Evolutionary conservation across 1,284 basidiomycete species (phyloP).

Genomic region (Cryptococcus neoformans): DNA sequence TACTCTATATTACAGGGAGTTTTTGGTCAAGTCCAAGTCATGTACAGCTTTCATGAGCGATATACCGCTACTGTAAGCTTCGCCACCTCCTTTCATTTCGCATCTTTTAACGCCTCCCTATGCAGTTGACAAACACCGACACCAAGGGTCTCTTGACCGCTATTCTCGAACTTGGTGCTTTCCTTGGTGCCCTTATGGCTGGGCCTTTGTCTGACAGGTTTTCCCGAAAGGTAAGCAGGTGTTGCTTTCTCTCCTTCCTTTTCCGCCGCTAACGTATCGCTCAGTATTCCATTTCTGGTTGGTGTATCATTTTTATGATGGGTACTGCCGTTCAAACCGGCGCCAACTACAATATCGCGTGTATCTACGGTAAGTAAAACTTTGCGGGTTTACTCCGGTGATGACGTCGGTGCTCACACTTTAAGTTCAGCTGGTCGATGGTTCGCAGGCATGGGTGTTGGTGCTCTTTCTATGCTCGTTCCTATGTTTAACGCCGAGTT

Average conservation of each 20-base stretch:
- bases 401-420: too few relatives aligned
- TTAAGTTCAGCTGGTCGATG: conserved; percentile 36
- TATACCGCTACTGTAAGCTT: conserved; percentile 29
- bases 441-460: conserved; percentile 46
- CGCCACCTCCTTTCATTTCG: not conserved
- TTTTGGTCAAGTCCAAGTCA: conserved; percentile 46
- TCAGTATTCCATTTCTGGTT: conserved; percentile 41
- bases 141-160: conserved; percentile 36
- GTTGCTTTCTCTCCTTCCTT: too few relatives aligned
- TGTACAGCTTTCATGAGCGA: conserved; percentile 31
- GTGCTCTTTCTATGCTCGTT: conserved; percentile 46
- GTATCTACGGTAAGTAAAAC: conserved; percentile 37
- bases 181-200: conserved; percentile 40
- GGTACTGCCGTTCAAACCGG: conserved; percentile 40
- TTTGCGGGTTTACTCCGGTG: not conserved
- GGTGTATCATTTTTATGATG: conserved; percentile 46
- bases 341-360: conserved; percentile 29
- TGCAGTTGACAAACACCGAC: conserved; percentile 13
- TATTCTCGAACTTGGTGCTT: conserved; percentile 43
- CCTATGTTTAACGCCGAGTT: conserved; percentile 68
- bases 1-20: conserved; percentile 35
- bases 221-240: conserved; percentile 33
- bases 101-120: not conserved
- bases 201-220: conserved; percentile 41
- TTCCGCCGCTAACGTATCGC: not conserved